Base-by-base conservation (phyloP, 2,329 filamentous ascomycete genomes). In the Fusarium brachygibbosum region DNA sequence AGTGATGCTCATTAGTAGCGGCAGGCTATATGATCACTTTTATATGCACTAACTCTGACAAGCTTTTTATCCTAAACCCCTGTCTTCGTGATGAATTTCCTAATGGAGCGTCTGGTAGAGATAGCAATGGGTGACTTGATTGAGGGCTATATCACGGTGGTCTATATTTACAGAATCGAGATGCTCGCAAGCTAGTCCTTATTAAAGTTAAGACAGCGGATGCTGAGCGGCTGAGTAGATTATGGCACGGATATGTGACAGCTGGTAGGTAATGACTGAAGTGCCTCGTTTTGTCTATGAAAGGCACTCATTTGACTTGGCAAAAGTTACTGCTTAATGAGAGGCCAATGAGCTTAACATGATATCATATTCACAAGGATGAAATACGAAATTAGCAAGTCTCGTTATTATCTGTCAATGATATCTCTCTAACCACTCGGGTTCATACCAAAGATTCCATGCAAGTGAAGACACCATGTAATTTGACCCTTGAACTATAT, bases 101-200 rank as follows among this genome's bases (percentile, higher is more conserved):
- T 28, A 38, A 40, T 40, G 14, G 17, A 40, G 34, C n/a, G 17
- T 9, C 9, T 51, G 13, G 14, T 25, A 12, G 34, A 40, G 11
- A 19, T 8, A 40, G 7, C 23, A 10, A 19, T 6, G 16, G 13
- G n/a, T 51, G 10, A 38, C 34, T 38, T 4, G 35, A 25, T 51
- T 21, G n/a, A 40, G 34, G n/a, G 42, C 8, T 21, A 31, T 19
- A 42, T 28, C 40, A 42, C 25, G 28, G 23, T 40, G n/a, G 9
- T 38, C 6, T 16, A 21, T 51, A 16, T 38, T 16, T 28, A 17
- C 25, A 16, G 13, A 28, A 11, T 40, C 7, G 6, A 16, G 23
- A 46, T 41, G 5, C 40, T 63, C 58, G 46, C 59, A 63, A 63
- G 40, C 40, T 35, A 21, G 19, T 25, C 40, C 58, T 10, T 19